Conservation (phyloP, 495 filamentous ascomycete genomes). For the Lasiosphaeria hispida region DNA sequence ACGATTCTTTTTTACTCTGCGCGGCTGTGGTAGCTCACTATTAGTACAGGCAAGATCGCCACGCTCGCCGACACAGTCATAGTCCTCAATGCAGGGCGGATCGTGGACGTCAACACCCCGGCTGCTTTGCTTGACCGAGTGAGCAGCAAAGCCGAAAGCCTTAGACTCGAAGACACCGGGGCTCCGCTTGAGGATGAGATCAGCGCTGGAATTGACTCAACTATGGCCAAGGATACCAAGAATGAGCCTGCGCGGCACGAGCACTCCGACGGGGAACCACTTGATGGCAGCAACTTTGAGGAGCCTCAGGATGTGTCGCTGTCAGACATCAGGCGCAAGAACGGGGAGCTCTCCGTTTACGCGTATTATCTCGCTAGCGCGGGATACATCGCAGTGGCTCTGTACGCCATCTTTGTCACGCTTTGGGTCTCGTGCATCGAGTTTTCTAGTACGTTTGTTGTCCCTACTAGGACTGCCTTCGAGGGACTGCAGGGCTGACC, state of each 20-base stretch:
- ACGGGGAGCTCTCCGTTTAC: constrained; percentile 18
- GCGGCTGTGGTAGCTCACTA: background rate
- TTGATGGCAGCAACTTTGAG: background rate
- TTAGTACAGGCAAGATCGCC: background rate
- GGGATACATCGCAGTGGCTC: background rate
- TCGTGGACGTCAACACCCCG: background rate
- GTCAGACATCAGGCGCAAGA: background rate
- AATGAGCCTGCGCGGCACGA: too few species aligned
- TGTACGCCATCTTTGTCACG: background rate
- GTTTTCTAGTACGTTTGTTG: too few species aligned
- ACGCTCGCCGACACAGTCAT: background rate
- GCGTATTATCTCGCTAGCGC: constrained; percentile 8
- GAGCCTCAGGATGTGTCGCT: too few species aligned
- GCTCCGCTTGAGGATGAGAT: background rate
- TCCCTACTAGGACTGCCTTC: too few species aligned
- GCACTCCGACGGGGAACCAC: background rate
- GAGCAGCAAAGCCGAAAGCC: too few species aligned
- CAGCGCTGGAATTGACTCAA: too few species aligned
- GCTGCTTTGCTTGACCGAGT: too few species aligned
- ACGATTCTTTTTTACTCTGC: background rate
- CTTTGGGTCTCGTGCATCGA: too few species aligned
- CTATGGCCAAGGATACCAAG: too few species aligned
- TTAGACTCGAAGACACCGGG: too few species aligned
- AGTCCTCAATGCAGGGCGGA: background rate
- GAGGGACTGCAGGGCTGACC: too few species aligned